Conservation (phyloP, 208 protist genomes). For the Porcisia hertigi region DNA sequence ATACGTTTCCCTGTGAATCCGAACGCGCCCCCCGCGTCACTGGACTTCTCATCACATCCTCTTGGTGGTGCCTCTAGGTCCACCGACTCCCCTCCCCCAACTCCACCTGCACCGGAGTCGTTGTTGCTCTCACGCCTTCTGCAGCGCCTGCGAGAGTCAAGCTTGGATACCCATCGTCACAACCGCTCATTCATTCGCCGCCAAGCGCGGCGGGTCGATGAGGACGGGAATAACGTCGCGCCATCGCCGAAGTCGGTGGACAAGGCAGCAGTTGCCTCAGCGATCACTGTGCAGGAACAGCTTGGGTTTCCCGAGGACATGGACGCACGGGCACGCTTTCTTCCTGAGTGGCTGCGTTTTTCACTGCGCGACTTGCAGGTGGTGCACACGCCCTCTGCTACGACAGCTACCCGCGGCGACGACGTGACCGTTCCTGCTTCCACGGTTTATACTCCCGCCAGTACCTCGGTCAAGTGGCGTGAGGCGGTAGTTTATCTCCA, state of each 20-base stretch:
- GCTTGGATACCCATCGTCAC: slow-evolving; percentile 19
- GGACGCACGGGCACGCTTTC: slow-evolving; percentile 22
- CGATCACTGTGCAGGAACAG: slow-evolving; percentile 14
- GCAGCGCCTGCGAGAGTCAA: slow-evolving; percentile 31
- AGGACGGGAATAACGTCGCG: neutral
- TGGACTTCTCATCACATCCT: neutral
- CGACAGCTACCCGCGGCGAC: neutral
- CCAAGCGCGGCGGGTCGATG: neutral
- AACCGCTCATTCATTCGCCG: slow-evolving; percentile 7
- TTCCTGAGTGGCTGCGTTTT: slow-evolving; percentile 34
- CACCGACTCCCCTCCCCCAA: neutral
- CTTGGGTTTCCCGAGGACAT: slow-evolving; percentile 32
- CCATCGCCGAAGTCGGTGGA: neutral
- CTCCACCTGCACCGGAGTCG: slow-evolving; percentile 5
- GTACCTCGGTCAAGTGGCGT: slow-evolving; percentile 30
- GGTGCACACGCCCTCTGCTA: slow-evolving; percentile 9
- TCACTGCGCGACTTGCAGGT: slow-evolving; percentile 35
- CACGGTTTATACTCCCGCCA: neutral
- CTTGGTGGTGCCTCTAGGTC: neutral
- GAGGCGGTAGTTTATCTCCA: slow-evolving; percentile 35
- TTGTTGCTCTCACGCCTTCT: slow-evolving; percentile 24
- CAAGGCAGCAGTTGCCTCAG: neutral
- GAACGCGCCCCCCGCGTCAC: neutral
- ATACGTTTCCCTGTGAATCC: slow-evolving; percentile 26
- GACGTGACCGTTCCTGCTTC: neutral